A percentile compares a stretch with the other conserved stretches of the same genome.
phyloP scores from a whole-genome alignment of 768 basidiomycete species.

The Termitomyces heimii region DNA sequence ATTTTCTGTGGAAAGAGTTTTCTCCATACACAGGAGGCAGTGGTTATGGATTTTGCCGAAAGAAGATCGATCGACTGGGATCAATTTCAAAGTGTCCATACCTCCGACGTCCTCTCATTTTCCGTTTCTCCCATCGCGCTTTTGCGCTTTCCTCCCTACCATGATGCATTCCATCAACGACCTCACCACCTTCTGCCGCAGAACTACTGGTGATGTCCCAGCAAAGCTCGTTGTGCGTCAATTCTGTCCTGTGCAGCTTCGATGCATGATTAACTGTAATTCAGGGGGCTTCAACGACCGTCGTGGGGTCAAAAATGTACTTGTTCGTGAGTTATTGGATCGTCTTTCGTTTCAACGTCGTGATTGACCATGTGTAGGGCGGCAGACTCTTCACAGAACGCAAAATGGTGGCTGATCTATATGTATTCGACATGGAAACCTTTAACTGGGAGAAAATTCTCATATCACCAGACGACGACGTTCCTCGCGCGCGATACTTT shows the following conservation, averaged over 20 bases:
- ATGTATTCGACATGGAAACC: conserved; percentile 79
- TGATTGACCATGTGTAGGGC: conserved; percentile 41
- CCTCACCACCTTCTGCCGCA: conserved; percentile 79
- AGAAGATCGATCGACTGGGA: conserved; percentile 8
- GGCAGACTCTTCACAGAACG: conserved; percentile 84
- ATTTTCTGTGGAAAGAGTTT: neutral
- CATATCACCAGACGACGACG: conserved; percentile 55
- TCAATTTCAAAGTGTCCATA: neutral
- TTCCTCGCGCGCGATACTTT: conserved; percentile 87
- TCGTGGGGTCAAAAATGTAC: conserved; percentile 83
- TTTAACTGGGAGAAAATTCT: conserved; percentile 74
- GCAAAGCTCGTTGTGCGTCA: conserved; percentile 80
- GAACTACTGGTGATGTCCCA: conserved; percentile 82
- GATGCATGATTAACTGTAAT: neutral
- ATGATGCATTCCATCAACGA: conserved; percentile 82
- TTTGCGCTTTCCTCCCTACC: conserved; percentile 10
- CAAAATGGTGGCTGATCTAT: conserved; percentile 87
- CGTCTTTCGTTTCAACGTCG: neutral
- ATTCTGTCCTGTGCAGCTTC: neutral
- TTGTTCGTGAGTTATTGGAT: conserved; percentile 62
- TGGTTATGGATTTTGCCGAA: conserved; percentile 15
- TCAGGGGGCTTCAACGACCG: conserved; percentile 87
- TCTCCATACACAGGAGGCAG: neutral
- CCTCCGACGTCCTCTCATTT: neutral
- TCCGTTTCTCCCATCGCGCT: conserved; percentile 10